phyloP scores from a whole-genome alignment of 164 flowering plant genomes.

The Magnolia officinalis region DNA sequence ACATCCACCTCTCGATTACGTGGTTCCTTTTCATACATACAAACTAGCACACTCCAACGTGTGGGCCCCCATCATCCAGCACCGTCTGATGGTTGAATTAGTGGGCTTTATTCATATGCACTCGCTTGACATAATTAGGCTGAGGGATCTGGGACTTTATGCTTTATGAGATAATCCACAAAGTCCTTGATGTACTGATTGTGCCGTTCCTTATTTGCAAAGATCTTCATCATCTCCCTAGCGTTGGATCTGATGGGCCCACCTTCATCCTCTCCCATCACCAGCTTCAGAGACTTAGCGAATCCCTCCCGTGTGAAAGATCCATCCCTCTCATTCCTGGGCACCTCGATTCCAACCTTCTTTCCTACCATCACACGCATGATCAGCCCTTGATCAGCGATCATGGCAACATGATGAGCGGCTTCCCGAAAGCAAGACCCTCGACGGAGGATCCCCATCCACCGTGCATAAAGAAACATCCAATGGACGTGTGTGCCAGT shows the following conservation, averaged over 20 bases:
- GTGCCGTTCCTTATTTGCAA: constrained; percentile 22
- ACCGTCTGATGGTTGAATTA: too few species aligned
- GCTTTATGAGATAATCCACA: constrained; percentile 18
- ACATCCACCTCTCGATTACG: too few species aligned
- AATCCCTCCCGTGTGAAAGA: constrained; percentile 24
- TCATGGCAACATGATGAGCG: constrained; percentile 24
- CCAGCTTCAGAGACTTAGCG: constrained; percentile 29
- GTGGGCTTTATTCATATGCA: too few species aligned
- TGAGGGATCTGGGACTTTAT: neutral
- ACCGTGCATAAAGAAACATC: constrained; percentile 36
- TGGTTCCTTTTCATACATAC: too few species aligned
- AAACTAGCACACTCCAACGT: too few species aligned
- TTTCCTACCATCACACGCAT: constrained; percentile 37
- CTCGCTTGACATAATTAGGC: neutral
- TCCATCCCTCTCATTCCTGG: constrained; percentile 36
- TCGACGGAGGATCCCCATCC: constrained; percentile 48
- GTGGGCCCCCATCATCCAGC: too few species aligned
- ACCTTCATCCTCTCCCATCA: constrained; percentile 26
- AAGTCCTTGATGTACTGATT: constrained; percentile 24
- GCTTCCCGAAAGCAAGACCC: constrained; percentile 26
- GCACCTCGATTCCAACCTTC: constrained; percentile 36
- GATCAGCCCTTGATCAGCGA: constrained; percentile 28
- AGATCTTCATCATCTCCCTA: constrained; percentile 6
- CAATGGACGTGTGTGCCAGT: constrained; percentile 35
- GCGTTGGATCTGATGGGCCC: constrained; percentile 14